Base-by-base conservation (phyloP, 2,329 filamentous ascomycete species). In the Penicillium hordei region DNA sequence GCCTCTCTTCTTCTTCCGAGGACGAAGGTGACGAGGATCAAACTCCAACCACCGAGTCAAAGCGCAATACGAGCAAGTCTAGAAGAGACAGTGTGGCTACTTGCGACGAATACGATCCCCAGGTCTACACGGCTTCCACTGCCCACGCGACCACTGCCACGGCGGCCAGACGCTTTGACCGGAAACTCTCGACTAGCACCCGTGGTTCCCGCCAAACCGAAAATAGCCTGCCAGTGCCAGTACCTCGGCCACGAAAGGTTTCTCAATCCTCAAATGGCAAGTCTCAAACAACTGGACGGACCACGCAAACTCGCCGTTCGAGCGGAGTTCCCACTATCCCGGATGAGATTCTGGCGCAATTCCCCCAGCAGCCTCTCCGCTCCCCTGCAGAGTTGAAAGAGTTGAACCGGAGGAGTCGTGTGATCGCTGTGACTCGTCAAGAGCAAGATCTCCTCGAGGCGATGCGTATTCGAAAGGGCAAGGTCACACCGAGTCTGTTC, bases 361-460 rank as follows among this genome's bases (percentile, higher is more conserved):
- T 68, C 45, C 64, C 65, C 13, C 54, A 66, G 57, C 66, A 68
- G 44, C 63, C 51, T 33, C 52, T 55, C 33, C 61, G 57, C 42
- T 58, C 56, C 10, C 66, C 70, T 2, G 67, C 65, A 31, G 69
- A 65, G 46, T 52, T 58, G 42, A 63, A 68, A 45, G 67, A 73
- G 55, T 62, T 65, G 17, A 72, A 76, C 58, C 68, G 76, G 50
- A 72, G 78, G 59, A 79, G 78, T 58, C 75, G 77, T 42, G 69
- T 82, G 21, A 82, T 83, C 70, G 77, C 79, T 15, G 81, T 83
- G 27, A 83, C 81, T 0, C 72, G 79, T 54, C 81, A 83, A 65
- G 81, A 83, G 68, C 79, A 83, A 59, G 73, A 77, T 40, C 72
- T 83, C 1, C 69, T 83, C 4, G 80, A 81, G 63, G 78, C 80